phyloP scores from a whole-genome alignment of 2,329 filamentous ascomycete species.

The Ceratocystis huliohia region DNA sequence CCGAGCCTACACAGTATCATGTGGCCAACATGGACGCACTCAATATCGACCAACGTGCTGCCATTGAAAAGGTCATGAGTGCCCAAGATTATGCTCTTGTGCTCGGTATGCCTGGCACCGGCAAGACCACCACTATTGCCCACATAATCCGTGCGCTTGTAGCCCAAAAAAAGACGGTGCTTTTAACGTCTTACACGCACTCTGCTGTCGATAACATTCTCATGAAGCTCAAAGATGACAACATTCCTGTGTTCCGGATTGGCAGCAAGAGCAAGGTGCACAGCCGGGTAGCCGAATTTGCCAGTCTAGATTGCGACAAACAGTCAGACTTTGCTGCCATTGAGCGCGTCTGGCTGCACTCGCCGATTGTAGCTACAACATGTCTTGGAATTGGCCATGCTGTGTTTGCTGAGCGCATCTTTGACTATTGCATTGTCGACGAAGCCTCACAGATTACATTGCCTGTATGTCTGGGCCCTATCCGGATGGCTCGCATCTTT shows the following conservation, averaged over 20 bases:
- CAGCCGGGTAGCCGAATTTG: conserved; percentile 75
- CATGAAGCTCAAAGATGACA: conserved; percentile 71
- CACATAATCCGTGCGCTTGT: conserved; percentile 90
- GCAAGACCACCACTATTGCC: conserved; percentile 95
- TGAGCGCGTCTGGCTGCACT: conserved; percentile 68
- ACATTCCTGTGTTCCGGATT: conserved; percentile 69
- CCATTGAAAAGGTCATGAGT: conserved; percentile 90
- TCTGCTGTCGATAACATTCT: conserved; percentile 97
- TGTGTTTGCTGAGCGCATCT: conserved; percentile 75
- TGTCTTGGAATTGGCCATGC: conserved; percentile 85
- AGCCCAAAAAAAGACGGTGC: conserved; percentile 77
- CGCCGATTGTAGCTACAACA: conserved; percentile 84
- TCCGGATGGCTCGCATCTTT: conserved; percentile 84
- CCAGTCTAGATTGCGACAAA: conserved; percentile 59
- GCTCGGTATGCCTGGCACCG: conserved; percentile 93
- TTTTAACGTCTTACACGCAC: conserved; percentile 92
- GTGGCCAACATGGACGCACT: conserved; percentile 50
- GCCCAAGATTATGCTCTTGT: conserved; percentile 94
- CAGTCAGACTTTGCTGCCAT: conserved; percentile 74
- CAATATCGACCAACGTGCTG: conserved; percentile 75
- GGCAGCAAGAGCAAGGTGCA: conserved; percentile 79
- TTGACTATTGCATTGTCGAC: conserved; percentile 97
- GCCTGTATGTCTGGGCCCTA: conserved; percentile 85
- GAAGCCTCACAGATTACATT: conserved; percentile 96
- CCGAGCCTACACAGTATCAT: conserved; percentile 48